A percentile compares a stretch with the other conserved stretches of the same genome.
Conservation (phyloP, 1,284 basidiomycete species). For the Phellopilus nigrolimitatus region DNA sequence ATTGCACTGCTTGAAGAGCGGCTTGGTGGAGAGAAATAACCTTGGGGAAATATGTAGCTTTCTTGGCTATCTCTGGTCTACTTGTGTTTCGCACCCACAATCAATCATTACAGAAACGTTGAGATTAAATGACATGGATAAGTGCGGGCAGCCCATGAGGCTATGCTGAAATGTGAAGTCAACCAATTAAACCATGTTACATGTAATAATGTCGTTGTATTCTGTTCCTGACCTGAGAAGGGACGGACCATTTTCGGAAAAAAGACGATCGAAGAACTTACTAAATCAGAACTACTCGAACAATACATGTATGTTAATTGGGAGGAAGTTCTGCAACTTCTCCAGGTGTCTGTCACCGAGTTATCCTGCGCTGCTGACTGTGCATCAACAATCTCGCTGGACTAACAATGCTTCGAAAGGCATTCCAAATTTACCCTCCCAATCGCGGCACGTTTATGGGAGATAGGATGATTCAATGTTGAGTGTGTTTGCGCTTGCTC, state of each 20-base stretch:
- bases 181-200: too few relatives aligned
- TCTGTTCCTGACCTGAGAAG: slow-evolving; percentile 29
- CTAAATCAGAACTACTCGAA: slow-evolving; percentile 29
- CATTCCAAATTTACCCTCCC: slow-evolving; percentile 8
- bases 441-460: slow-evolving; percentile 21
- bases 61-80: too few relatives aligned
- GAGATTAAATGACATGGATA: too few relatives aligned
- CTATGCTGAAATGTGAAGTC: too few relatives aligned
- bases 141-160: too few relatives aligned
- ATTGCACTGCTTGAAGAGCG: neutral
- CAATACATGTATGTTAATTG: slow-evolving; percentile 14
- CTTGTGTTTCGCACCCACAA: too few relatives aligned
- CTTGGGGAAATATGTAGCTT: too few relatives aligned
- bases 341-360: slow-evolving; percentile 9
- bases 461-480: slow-evolving; percentile 16
- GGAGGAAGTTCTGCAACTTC: slow-evolving; percentile 16
- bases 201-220: slow-evolving; percentile 43
- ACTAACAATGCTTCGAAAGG: slow-evolving; percentile 16
- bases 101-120: too few relatives aligned
- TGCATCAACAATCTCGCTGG: slow-evolving; percentile 16
- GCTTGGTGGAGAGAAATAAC: too few relatives aligned
- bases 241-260: slow-evolving; percentile 33
- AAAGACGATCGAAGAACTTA: slow-evolving; percentile 33
- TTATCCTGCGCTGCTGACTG: neutral
- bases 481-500: neutral